A percentile compares a stretch with the other conserved stretches of the same genome.
phyloP scores from a whole-genome alignment of 1,139 yeast genomes.

The Blastobotrys arbuscula region DNA sequence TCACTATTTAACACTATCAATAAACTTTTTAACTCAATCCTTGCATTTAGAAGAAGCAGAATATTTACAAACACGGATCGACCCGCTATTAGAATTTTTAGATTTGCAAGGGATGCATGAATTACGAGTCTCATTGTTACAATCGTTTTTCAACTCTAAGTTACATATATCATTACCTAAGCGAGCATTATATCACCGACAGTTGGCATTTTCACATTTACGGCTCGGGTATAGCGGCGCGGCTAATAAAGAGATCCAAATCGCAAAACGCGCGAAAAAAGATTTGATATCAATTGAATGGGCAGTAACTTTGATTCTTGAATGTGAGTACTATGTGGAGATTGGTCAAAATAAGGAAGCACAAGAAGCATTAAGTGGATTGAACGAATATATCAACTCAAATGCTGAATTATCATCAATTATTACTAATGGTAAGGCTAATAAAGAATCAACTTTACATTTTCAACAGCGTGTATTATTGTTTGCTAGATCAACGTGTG shows the following conservation, averaged over 20 bases:
- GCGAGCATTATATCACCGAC: slow-evolving; percentile 1
- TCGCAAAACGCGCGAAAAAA: neutral
- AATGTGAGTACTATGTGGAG: slow-evolving; percentile 17
- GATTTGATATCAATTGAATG: slow-evolving; percentile 1
- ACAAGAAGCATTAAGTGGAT: slow-evolving; percentile 8
- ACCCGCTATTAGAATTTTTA: slow-evolving; percentile 16
- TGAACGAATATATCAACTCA: slow-evolving; percentile 14
- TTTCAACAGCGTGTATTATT: slow-evolving; percentile 19
- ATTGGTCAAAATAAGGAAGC: slow-evolving; percentile 13
- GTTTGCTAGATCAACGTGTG: slow-evolving; percentile 16
- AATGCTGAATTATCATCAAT: slow-evolving; percentile 1
- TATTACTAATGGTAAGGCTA: slow-evolving; percentile 15
- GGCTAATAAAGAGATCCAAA: slow-evolving; percentile 15
- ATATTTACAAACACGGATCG: slow-evolving; percentile 9
- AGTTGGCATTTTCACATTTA: slow-evolving; percentile 13
- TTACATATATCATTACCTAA: neutral
- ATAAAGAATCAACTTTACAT: slow-evolving; percentile 18
- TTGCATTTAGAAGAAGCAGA: slow-evolving; percentile 12
- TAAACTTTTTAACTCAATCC: slow-evolving; percentile 11
- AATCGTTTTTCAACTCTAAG: neutral
- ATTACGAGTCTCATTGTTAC: slow-evolving; percentile 17
- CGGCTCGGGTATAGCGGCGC: slow-evolving; percentile 20
- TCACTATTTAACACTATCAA: slow-evolving; percentile 13
- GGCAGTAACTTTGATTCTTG: slow-evolving; percentile 11
- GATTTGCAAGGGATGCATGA: slow-evolving; percentile 23